Conservation (phyloP, 176 grass and related monocot genomes). For the Hyparrhenia diplandra region DNA sequence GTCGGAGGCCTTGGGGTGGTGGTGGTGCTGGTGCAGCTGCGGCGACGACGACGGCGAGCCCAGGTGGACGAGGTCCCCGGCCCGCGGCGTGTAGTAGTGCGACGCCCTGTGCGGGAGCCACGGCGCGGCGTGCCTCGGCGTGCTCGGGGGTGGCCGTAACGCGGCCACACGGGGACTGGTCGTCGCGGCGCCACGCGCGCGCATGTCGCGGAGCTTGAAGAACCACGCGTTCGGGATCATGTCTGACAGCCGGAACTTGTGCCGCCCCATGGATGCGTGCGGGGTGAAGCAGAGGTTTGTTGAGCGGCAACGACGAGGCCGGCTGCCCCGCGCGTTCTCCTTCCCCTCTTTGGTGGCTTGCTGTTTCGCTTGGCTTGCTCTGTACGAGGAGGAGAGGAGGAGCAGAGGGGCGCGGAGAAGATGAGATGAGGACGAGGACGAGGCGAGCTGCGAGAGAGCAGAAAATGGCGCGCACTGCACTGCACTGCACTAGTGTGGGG, state of each 20-base stretch:
- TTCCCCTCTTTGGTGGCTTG: slow-evolving; percentile 26
- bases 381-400: slow-evolving; percentile 32
- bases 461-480: slow-evolving; percentile 21
- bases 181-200: slow-evolving; percentile 4
- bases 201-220: slow-evolving; percentile 84
- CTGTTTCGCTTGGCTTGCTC: slow-evolving; percentile 19
- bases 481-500: background rate
- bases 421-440: background rate
- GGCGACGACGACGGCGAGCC: slow-evolving; percentile 39
- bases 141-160: slow-evolving; percentile 8
- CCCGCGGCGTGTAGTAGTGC: slow-evolving; percentile 78
- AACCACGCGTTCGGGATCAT: slow-evolving; percentile 98
- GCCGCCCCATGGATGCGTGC: slow-evolving; percentile 59
- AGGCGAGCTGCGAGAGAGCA: background rate
- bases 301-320: no score
- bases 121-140: slow-evolving; percentile 14
- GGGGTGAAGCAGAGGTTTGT: no score
- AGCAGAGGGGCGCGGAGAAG: background rate
- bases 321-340: no score
- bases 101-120: slow-evolving; percentile 60
- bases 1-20: slow-evolving; percentile 38
- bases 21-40: slow-evolving; percentile 12
- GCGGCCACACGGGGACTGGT: background rate
- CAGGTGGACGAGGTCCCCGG: background rate
- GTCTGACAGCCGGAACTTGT: slow-evolving; percentile 85